Evolutionary conservation across 2,329 filamentous ascomycete species (phyloP).

Genomic region (Fusarium guadeloupense): DNA sequence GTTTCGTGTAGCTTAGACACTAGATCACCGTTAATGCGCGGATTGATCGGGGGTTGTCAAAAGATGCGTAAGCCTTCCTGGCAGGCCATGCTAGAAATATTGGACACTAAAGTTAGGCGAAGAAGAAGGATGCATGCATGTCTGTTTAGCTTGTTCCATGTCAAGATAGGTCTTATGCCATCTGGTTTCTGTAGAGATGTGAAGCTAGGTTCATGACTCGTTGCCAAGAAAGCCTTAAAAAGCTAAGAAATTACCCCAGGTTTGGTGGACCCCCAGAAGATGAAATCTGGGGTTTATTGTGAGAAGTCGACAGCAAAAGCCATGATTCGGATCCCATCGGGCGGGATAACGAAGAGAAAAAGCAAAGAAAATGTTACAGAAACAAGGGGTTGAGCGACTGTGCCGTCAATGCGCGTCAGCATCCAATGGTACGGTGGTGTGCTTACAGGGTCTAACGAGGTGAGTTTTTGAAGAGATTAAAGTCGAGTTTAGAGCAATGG

Average conservation of each 20-base stretch:
- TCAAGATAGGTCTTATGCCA: too few species aligned
- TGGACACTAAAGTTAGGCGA: too few species aligned
- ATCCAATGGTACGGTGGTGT: constrained; percentile 19
- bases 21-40: constrained; percentile 2
- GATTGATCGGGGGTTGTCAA: neutral
- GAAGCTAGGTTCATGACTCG: neutral
- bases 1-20: neutral
- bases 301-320: neutral
- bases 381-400: constrained; percentile 19
- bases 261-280: constrained; percentile 1
- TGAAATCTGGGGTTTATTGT: neutral
- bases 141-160: too few species aligned
- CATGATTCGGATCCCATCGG: neutral
- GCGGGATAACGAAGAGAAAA: neutral
- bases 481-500: constrained; percentile 13
- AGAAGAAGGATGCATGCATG: too few species aligned
- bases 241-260: constrained; percentile 15
- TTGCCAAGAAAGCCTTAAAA: constrained; percentile 10
- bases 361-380: neutral
- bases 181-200: too few species aligned
- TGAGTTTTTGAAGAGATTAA: neutral
- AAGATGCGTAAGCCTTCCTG: neutral
- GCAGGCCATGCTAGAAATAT: too few species aligned
- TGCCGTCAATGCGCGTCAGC: constrained; percentile 22
- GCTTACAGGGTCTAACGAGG: neutral